Evolutionary conservation across 495 filamentous ascomycete species (phyloP).

Genomic region (Trichoderma erinaceum): DNA sequence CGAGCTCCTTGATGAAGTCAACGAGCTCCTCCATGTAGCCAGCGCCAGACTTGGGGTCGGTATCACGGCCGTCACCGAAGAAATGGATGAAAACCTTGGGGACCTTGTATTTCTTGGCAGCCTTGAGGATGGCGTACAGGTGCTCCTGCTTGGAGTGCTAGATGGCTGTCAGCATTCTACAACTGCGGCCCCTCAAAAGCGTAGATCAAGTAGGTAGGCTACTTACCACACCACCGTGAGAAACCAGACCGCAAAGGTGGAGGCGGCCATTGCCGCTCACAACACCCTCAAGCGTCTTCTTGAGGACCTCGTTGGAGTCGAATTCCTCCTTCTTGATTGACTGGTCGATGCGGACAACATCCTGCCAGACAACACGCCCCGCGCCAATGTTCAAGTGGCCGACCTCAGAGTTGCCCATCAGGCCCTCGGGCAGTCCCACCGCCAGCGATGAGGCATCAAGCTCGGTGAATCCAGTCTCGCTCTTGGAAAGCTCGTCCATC

Average conservation of each 20-base stretch:
- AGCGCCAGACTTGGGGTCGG: conserved; percentile 85
- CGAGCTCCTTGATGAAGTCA: conserved; percentile 71
- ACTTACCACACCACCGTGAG: conserved; percentile 83
- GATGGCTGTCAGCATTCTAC: conserved; percentile 18
- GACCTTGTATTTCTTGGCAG: conserved; percentile 80
- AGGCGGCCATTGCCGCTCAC: conserved; percentile 87
- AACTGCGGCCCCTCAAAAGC: not conserved
- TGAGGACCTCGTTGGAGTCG: conserved; percentile 69
- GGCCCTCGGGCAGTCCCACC: conserved; percentile 88
- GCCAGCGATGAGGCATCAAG: conserved; percentile 94
- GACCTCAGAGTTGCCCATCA: conserved; percentile 99
- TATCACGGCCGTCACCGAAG: conserved; percentile 96
- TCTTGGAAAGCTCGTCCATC: conserved; percentile 38
- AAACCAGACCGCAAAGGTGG: conserved; percentile 83
- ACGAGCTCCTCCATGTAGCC: conserved; percentile 83
- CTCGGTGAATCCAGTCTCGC: conserved; percentile 49
- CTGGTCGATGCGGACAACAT: conserved; percentile 96
- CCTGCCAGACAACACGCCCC: conserved; percentile 97
- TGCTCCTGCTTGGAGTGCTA: conserved; percentile 91
- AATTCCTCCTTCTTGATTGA: conserved; percentile 86
- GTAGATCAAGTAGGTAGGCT: not conserved
- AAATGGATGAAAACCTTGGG: conserved; percentile 97
- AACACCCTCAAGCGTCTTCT: conserved; percentile 68
- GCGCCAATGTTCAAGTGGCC: conserved; percentile 98
- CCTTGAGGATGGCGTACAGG: conserved; percentile 74